These are phyloP conservation scores for Neopestalotiopsis rosae DNA, from an alignment of 2,329 filamentous ascomycete species.

Conservation along the genomic window DNA sequence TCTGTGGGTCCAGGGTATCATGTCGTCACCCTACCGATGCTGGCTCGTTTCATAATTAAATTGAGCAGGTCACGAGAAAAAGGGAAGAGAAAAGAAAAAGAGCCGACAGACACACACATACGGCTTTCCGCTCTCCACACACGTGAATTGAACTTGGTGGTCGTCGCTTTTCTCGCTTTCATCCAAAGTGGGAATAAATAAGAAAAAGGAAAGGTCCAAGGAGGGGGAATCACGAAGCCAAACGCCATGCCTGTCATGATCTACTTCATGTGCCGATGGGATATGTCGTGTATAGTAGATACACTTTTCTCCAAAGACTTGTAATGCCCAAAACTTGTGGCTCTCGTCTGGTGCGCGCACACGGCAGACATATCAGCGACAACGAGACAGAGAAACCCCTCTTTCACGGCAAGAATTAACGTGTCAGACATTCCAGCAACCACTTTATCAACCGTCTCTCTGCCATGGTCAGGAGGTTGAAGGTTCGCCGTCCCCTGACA, in stretches of 20 bases:
- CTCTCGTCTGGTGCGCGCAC: neutral
- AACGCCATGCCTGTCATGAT: neutral
- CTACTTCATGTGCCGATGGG: neutral
- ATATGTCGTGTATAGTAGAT: neutral
- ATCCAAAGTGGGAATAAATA: too few relatives aligned
- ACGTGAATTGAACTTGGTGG: neutral
- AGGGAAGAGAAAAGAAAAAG: neutral
- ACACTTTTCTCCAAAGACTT: neutral
- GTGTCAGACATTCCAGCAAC: too few relatives aligned
- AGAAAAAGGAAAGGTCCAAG: neutral
- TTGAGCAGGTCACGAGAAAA: neutral
- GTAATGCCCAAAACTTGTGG: too few relatives aligned
- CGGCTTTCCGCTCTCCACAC: neutral
- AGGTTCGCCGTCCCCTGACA: too few relatives aligned
- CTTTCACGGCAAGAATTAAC: too few relatives aligned
- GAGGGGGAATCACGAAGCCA: neutral
- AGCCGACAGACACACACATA: neutral
- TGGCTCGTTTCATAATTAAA: constrained; percentile 14
- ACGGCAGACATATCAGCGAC: too few relatives aligned
- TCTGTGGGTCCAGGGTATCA: constrained; percentile 7
- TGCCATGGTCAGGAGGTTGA: too few relatives aligned
- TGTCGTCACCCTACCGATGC: constrained; percentile 16
- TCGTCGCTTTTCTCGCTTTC: too few relatives aligned
- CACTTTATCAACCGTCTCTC: too few relatives aligned
- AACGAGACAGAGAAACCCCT: too few relatives aligned